These are phyloP conservation scores for Wallacemonas collosoma DNA, from an alignment of 208 protist species.

Conservation along the genomic window DNA sequence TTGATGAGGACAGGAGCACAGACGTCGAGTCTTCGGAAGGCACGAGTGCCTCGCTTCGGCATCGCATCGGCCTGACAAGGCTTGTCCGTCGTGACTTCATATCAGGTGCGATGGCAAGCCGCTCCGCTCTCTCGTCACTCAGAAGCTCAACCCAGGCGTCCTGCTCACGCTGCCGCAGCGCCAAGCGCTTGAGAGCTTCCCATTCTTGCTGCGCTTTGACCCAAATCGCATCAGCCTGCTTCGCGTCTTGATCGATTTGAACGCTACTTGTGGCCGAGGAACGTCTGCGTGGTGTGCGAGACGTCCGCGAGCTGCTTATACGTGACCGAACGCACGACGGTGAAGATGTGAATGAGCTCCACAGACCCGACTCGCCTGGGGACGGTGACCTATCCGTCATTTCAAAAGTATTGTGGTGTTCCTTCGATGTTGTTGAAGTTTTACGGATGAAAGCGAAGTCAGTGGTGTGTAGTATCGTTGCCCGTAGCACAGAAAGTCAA, in stretches of 20 bases:
- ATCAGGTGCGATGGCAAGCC: neutral
- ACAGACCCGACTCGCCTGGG: neutral
- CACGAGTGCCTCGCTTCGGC: neutral
- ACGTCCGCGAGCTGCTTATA: neutral
- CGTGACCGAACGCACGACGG: neutral
- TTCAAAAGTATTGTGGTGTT: too few relatives aligned
- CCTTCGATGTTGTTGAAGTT: too few relatives aligned
- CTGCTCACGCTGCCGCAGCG: neutral
- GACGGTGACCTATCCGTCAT: neutral
- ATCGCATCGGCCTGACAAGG: neutral
- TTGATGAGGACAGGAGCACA: neutral
- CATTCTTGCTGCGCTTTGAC: conserved; percentile 1
- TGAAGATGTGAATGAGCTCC: neutral
- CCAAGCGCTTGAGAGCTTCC: neutral
- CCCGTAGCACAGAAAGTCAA: neutral
- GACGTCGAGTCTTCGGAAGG: neutral
- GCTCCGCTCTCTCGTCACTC: conserved; percentile 1
- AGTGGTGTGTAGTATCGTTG: too few relatives aligned
- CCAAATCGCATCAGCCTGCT: neutral
- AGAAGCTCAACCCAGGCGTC: neutral
- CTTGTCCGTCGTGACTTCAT: neutral
- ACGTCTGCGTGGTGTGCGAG: neutral
- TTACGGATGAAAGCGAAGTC: too few relatives aligned
- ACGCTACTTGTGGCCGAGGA: neutral
- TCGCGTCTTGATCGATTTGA: neutral